These are phyloP conservation scores for Erysimum cheiranthoides DNA, from an alignment of 345 rosid species.

Conservation along the genomic window DNA sequence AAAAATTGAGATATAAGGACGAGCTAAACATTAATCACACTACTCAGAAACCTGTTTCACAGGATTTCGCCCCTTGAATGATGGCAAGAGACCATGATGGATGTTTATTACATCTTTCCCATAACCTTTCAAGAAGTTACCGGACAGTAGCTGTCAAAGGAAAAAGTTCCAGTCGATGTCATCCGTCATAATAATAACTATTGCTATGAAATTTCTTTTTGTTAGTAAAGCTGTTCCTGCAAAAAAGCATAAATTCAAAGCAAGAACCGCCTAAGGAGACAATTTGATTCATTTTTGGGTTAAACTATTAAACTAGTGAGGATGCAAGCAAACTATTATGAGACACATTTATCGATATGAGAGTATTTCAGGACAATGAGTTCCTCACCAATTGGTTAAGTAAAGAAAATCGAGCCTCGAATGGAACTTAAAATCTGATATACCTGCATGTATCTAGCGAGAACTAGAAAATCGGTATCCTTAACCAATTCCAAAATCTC, in stretches of 20 bases:
- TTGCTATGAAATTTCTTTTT: neutral
- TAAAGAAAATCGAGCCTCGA: neutral
- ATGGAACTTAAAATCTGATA: constrained; percentile 39
- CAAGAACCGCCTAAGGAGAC: constrained; percentile 13
- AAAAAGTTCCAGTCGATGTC: constrained; percentile 10
- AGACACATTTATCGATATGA: neutral
- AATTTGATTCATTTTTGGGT: neutral
- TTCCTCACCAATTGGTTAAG: neutral
- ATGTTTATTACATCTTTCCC: constrained; percentile 95
- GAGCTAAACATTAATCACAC: constrained; percentile 2
- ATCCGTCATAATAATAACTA: constrained; percentile 12
- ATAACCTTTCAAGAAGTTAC: constrained; percentile 68
- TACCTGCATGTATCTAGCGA: constrained; percentile 99
- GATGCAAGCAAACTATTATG: neutral
- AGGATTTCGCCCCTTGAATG: constrained; percentile 90
- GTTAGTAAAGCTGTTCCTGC: constrained; percentile 1
- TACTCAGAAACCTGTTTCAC: constrained; percentile 69
- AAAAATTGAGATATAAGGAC: neutral
- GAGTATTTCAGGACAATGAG: constrained; percentile 2
- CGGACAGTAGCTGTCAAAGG: constrained; percentile 68
- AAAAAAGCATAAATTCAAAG: constrained; percentile 7
- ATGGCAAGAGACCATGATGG: constrained; percentile 98
- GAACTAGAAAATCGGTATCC: constrained; percentile 88
- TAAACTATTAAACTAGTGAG: neutral
- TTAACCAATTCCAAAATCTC: constrained; percentile 82